Percentiles rank a stretch among this genome's conserved stretches.
phyloP scores from a whole-genome alignment of 768 basidiomycete species.

The Cyathus striatus region DNA sequence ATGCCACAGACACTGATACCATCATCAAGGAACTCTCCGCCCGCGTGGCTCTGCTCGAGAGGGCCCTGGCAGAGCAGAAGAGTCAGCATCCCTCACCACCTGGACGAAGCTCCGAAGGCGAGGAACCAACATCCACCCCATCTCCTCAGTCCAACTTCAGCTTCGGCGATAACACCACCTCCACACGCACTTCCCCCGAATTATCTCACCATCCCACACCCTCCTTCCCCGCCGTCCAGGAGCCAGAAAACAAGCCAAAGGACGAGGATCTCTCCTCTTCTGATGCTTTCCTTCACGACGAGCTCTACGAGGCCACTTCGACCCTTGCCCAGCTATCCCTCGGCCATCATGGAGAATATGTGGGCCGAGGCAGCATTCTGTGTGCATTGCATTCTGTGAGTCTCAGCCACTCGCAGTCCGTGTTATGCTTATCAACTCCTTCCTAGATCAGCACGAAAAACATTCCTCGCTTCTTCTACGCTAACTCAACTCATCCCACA shows the following conservation, averaged over 20 bases:
- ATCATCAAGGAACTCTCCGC: constrained; percentile 18
- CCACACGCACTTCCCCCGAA: constrained; percentile 8
- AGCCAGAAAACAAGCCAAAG: no score
- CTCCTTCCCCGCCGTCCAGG: constrained; percentile 2
- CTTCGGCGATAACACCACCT: background rate
- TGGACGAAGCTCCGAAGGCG: constrained; percentile 5
- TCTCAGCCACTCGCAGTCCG: background rate
- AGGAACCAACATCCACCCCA: constrained; percentile 10
- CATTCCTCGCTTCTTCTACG: constrained; percentile 30
- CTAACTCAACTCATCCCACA: constrained; percentile 33
- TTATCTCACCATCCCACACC: constrained; percentile 10
- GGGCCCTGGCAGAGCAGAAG: constrained; percentile 13
- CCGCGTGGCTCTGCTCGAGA: constrained; percentile 20
- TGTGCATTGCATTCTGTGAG: constrained; percentile 42
- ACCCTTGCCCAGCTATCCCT: constrained; percentile 37
- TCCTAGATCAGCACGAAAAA: constrained; percentile 29
- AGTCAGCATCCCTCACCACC: constrained; percentile 5
- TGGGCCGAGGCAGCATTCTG: constrained; percentile 42
- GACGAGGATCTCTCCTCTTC: background rate
- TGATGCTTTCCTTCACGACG: constrained; percentile 16
- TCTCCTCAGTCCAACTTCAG: constrained; percentile 1
- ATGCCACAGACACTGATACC: constrained; percentile 8
- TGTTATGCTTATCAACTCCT: background rate
- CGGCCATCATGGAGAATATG: constrained; percentile 43
- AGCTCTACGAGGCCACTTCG: constrained; percentile 35